Base-by-base conservation (phyloP, 108 stramenopile species). In the Craspedostauros australis region DNA sequence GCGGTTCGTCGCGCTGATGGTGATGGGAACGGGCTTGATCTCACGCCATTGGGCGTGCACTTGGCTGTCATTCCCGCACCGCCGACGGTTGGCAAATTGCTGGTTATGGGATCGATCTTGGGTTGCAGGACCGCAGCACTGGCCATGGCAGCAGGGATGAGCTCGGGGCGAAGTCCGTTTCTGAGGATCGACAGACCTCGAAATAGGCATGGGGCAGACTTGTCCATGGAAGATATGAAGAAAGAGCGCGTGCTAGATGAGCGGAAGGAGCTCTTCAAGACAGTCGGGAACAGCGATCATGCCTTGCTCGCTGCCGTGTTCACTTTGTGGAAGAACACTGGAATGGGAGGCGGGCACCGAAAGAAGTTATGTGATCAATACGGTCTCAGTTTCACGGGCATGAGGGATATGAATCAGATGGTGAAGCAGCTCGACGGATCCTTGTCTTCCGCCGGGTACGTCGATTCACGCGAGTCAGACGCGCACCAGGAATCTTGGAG, bases 11-110 rank as follows among this genome's bases (percentile, higher is more conserved):
- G 34, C 36, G 42, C 15, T 12, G 37, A 40, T 25, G 57, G 44
- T 41, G 42, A 39, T 25, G 75, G n/a, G n/a, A n/a, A 59, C 3
- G 44, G 51, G 5, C 12, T 53, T 23, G 18, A 29, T 7, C 64
- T 92, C 18, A 81, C 86, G 11, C 84, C 90, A 0, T 77, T 92
- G 16, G 90, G 90, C 18, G 70, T 66, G 43, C 90, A 92, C 52
- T 53, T 92, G 2, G 84, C 90, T 34, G 82, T 80, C 18, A 92
- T 92, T 30, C 90, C 90, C 9, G 86, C 90, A 14, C 86, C 86
- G 38, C 90, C 90, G 23, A 47, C 75, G 7, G 70, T 92, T 27
- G 90, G 84, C 12, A 92, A 92, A 52, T 53, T 88, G 25, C 42
- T 93, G 15, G 67, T 93, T 1, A 84, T 89, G 78, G 87, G 87